Conservation (phyloP, 1,284 basidiomycete species). For the Ceratobasidium sp. region DNA sequence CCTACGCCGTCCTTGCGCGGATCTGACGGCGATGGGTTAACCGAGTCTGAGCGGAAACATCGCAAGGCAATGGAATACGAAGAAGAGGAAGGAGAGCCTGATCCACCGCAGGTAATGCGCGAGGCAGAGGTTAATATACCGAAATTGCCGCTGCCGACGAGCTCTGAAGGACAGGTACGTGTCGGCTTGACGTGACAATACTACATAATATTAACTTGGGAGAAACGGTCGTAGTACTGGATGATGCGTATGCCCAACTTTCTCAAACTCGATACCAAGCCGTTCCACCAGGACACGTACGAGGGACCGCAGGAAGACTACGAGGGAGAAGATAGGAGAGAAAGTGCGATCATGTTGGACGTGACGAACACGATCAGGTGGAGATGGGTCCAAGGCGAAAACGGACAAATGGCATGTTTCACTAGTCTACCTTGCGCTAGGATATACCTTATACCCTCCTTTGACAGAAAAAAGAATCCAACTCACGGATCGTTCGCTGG, state of each 20-base stretch:
- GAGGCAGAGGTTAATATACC: constrained; percentile 82
- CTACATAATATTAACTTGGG: no score
- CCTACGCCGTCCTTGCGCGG: constrained; percentile 56
- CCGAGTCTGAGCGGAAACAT: constrained; percentile 75
- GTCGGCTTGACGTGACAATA: not conserved
- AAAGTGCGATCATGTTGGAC: constrained; percentile 80
- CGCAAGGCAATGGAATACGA: constrained; percentile 83
- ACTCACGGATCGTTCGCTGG: constrained; percentile 90
- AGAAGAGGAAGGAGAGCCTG: constrained; percentile 76
- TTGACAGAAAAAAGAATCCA: constrained; percentile 83
- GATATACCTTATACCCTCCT: no score
- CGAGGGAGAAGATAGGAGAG: constrained; percentile 69
- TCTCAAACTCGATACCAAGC: constrained; percentile 83
- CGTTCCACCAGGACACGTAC: constrained; percentile 86
- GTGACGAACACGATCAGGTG: constrained; percentile 93
- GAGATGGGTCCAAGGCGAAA: constrained; percentile 84
- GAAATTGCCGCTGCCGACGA: constrained; percentile 80
- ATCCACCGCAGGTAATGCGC: constrained; percentile 68
- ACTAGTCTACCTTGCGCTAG: no score
- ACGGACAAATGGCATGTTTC: constrained; percentile 75
- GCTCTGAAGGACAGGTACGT: constrained; percentile 78
- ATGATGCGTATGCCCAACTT: constrained; percentile 88
- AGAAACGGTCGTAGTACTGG: constrained; percentile 80
- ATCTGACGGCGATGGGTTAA: constrained; percentile 74
- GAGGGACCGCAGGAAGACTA: constrained; percentile 83